Evolutionary conservation across 2,329 filamentous ascomycete species (phyloP).

Genomic region (Phialophora tarda): DNA sequence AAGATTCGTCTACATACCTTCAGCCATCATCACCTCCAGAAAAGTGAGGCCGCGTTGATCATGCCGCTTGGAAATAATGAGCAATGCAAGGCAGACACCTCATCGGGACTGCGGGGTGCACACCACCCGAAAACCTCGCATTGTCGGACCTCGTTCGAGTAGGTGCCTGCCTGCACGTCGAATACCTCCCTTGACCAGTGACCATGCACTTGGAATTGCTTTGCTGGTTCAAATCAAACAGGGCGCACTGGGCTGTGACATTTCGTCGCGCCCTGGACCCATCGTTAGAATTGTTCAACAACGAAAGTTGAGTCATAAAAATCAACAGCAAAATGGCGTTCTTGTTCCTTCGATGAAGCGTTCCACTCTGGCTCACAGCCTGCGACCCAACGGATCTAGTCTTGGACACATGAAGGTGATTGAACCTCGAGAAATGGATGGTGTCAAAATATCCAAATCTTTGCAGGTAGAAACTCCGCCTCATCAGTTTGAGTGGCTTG

Average conservation of each 20-base stretch:
- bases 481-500: slow-evolving; percentile 9
- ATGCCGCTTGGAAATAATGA: background rate
- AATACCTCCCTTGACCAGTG: background rate
- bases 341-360: background rate
- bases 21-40: background rate
- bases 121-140: background rate
- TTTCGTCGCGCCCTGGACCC: background rate
- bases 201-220: background rate
- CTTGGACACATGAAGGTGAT: background rate
- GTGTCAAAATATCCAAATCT: slow-evolving; percentile 3
- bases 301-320: slow-evolving; percentile 7
- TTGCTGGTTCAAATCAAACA: background rate
- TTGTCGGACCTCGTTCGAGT: background rate
- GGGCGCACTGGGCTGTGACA: background rate
- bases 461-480: slow-evolving; percentile 5
- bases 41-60: background rate
- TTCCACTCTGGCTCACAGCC: background rate
- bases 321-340: background rate
- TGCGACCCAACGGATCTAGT: slow-evolving; percentile 4
- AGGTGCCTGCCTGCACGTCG: background rate
- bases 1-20: background rate
- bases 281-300: background rate
- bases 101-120: background rate
- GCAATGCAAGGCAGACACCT: background rate
- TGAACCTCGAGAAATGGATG: background rate